Conservation (phyloP, 2,329 filamentous ascomycete species). For the Tolypocladium amazonense region DNA sequence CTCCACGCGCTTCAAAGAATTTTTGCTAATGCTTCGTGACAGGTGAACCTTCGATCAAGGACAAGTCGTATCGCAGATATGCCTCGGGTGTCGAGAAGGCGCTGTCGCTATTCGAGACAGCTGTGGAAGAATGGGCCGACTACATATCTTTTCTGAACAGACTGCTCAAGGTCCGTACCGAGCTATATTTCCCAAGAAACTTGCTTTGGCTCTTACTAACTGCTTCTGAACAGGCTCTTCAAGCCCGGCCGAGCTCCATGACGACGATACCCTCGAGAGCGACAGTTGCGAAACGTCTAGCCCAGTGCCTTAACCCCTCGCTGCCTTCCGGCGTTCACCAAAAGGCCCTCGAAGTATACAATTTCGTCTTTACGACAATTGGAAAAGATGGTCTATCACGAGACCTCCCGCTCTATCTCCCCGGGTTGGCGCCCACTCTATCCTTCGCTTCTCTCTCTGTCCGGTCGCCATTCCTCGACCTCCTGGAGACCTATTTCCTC, state of each 20-base stretch:
- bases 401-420: constrained; percentile 80
- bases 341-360: constrained; percentile 91
- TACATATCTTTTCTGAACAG: constrained; percentile 95
- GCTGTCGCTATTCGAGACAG: constrained; percentile 80
- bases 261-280: constrained; percentile 71
- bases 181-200: too few relatives aligned
- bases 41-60: constrained; percentile 48
- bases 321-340: constrained; percentile 95
- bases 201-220: constrained; percentile 1
- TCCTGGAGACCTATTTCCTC: constrained; percentile 74
- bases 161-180: constrained; percentile 62
- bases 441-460: constrained; percentile 93
- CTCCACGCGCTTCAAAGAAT: constrained; percentile 1
- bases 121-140: constrained; percentile 96
- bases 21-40: constrained; percentile 1
- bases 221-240: constrained; percentile 54
- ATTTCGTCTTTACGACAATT: constrained; percentile 77
- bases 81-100: constrained; percentile 79
- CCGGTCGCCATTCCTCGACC: constrained; percentile 70
- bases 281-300: constrained; percentile 77
- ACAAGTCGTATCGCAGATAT: constrained; percentile 76
- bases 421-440: constrained; percentile 77
- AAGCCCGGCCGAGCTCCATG: constrained; percentile 67
- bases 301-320: constrained; percentile 89
- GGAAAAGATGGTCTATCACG: constrained; percentile 68